Base-by-base conservation (phyloP, 257 asterid genomes). In the Agastache rugosa region DNA sequence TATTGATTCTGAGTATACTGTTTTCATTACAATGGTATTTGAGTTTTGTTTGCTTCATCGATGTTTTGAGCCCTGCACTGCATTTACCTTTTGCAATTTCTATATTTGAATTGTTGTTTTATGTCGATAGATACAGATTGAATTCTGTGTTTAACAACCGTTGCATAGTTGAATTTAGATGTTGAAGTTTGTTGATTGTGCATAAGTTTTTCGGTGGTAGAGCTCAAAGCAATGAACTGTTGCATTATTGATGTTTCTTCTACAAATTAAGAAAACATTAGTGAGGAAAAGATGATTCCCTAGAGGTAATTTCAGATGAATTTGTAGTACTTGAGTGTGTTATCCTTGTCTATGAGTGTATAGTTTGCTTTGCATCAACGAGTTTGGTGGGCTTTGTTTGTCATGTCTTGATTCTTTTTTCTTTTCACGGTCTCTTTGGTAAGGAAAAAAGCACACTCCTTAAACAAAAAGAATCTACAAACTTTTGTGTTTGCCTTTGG, bases 341-440 rank as follows among this genome's bases (percentile, higher is more conserved):
- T 62, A 31, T 17, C 51, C 50, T 27, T 72, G 41, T 47, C 54
- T 31, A 27, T 48, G 20, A 0, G 4, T 16, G n/a, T 48, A 29
- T 29, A 45, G 50, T 35, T 25, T 41, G 29, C 69, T 16, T n/a
- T 29, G 60, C 20, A 2, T 22, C 58, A 8, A 35, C 11, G 15
- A 63, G 56, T 51, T 73, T 54, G 68, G 59, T 19, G 44, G 54
- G 54, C 29, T 31, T 68, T 19, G 22, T 45, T 50, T 68, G 27
- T 45, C 75, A 31, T 31, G 27, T 41, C 19, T 45, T 16, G 15
- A 29, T 75, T 63, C 41, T 50, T 71, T 51, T 50, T n/a, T 16
- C 37, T 75, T 66, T 56, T 48, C 63, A 14, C 10, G 42, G 16
- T 73, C 53, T 15, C 75, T 59, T 44, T 59, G 12, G 77, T 72